A percentile compares a stretch with the other conserved stretches of the same genome.
Conservation (phyloP, 2,329 filamentous ascomycete genomes). For the Bipolaris cookei region DNA sequence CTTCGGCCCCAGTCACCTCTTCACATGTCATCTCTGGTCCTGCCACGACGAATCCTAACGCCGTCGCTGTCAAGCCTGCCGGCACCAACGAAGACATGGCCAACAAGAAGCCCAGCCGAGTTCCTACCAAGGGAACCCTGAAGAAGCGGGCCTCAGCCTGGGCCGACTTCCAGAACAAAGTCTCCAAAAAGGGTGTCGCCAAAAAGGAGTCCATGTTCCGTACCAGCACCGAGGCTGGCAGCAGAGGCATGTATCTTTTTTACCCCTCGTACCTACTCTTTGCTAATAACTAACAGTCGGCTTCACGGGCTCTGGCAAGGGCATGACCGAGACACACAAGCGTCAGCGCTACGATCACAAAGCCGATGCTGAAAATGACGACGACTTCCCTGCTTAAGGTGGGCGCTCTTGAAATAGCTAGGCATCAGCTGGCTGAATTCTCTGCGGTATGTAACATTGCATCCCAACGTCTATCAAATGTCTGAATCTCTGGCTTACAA, state of each 20-base stretch:
- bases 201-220: conserved; percentile 98
- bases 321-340: conserved; percentile 90
- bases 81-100: conserved; percentile 66
- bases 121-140: conserved; percentile 90
- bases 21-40: conserved; percentile 68
- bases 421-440: neutral
- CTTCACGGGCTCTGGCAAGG: conserved; percentile 92
- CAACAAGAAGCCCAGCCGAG: conserved; percentile 73
- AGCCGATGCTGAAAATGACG: conserved; percentile 37
- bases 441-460: conserved; percentile 14
- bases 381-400: conserved; percentile 21
- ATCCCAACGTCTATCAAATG: neutral
- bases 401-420: conserved; percentile 12
- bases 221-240: conserved; percentile 83
- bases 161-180: conserved; percentile 88
- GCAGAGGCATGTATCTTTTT: conserved; percentile 69
- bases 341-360: conserved; percentile 81
- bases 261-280: neutral
- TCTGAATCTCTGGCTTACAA: conserved; percentile 31
- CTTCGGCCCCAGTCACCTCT: conserved; percentile 47
- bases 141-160: conserved; percentile 92
- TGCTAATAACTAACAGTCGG: conserved; percentile 69
- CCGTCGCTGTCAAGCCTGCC: conserved; percentile 67
- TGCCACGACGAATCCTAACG: conserved; percentile 70
- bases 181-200: conserved; percentile 63